Evolutionary conservation across 2,329 filamentous ascomycete species (phyloP), one percentile per base, ranked within the genome.

Genomic region (Epichloe brachyelytri): DNA sequence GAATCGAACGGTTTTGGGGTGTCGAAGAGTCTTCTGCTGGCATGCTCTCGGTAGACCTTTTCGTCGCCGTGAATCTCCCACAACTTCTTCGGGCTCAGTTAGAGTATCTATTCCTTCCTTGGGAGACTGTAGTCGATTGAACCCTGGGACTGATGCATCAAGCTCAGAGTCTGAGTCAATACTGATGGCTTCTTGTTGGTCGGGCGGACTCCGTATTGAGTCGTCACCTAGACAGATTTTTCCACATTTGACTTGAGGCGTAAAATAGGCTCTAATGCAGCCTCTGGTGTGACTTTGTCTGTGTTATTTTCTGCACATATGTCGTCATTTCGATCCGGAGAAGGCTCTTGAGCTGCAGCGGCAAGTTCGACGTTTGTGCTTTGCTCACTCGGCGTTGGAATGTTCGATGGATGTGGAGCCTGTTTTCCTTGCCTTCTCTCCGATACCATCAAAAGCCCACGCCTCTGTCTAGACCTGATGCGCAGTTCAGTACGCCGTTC

Each of bases 381-480:
- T 12, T 43, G 41, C 20, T 4, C 34, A 26, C 20, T 40, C 30
- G 36, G 22, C 8, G n/a, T 17, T 8, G 43, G 26, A n/a, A 19
- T 33, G 5, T 4, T 12, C 3, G 38, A 48, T 4, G 20, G 14
- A 10, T 43, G 17, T 8, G 19, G 17, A 22, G 34, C 22, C 19
- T 48, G 40, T 4, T 49, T 48, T 8, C 39, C 20, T 39, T 54
- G 46, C 26, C 59, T 56, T 49, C 60, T 65, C 48, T 74, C 69
- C 1, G 70, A 65, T 4, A 75, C 49, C 62, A 77, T 66, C 43
- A 78, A 57, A 7, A 79, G 57, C 2, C 76, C 75, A 49, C 74
- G 68, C 53, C 70, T 73, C 53, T 71, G 70, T 51, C 70, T 67
- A 17, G 72, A 63, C 53, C 67, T 71, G 48, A 78, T 73, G 7